Evolutionary conservation across 139 green algal species (phyloP).

Genomic region (Chlorella sp.): DNA sequence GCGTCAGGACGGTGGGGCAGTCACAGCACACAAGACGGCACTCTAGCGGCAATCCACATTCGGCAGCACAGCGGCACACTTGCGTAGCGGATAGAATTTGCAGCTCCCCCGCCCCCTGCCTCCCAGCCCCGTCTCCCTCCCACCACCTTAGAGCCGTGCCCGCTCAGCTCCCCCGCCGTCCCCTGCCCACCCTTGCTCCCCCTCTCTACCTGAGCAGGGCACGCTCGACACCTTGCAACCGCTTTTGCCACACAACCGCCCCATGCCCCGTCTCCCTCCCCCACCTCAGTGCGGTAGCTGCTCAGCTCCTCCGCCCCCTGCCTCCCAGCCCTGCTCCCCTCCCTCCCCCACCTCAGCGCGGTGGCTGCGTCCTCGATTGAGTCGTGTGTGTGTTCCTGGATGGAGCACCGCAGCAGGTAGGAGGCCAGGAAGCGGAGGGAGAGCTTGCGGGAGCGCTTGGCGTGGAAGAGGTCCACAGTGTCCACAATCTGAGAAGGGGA

Average conservation of each 20-base stretch:
- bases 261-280: not conserved
- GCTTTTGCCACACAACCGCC: too few relatives aligned
- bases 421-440: slow-evolving; percentile 90
- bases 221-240: too few relatives aligned
- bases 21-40: too few relatives aligned
- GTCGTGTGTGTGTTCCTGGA: slow-evolving; percentile 86
- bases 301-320: not conserved
- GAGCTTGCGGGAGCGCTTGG: slow-evolving; percentile 88
- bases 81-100: too few relatives aligned
- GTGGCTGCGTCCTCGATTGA: slow-evolving; percentile 94
- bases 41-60: too few relatives aligned
- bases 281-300: slow-evolving; percentile 42
- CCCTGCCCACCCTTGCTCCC: too few relatives aligned
- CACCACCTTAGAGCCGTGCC: too few relatives aligned
- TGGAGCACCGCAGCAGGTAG: slow-evolving; percentile 85
- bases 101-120: not conserved
- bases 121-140: not conserved
- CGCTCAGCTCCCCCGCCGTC: too few relatives aligned
- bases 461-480: slow-evolving; percentile 94
- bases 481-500: slow-evolving; percentile 79
- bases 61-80: too few relatives aligned
- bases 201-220: too few relatives aligned
- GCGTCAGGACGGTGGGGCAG: too few relatives aligned
- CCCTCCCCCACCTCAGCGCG: slow-evolving; percentile 63
- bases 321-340: not conserved